These are phyloP conservation scores for Clavaria fumosa DNA, from an alignment of 768 basidiomycete genomes.

Conservation along the genomic window DNA sequence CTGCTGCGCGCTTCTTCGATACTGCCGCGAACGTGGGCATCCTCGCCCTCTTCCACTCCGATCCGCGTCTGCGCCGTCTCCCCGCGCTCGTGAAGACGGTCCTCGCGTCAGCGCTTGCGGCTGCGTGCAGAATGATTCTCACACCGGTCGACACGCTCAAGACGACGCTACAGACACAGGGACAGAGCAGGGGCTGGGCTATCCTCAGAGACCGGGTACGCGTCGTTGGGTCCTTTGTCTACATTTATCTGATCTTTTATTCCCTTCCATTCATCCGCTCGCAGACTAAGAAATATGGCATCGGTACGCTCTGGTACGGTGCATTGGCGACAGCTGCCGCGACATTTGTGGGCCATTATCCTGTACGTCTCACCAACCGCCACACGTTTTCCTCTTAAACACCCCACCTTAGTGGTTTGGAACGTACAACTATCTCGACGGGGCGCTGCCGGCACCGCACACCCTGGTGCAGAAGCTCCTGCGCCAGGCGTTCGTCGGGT, in stretches of 20 bases:
- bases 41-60: constrained; percentile 66
- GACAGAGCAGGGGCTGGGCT: no score
- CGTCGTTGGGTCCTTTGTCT: constrained; percentile 46
- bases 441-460: constrained; percentile 38
- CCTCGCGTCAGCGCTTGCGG: constrained; percentile 67
- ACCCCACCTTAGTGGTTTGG: constrained; percentile 50
- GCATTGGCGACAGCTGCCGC: constrained; percentile 86
- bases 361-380: constrained; percentile 28
- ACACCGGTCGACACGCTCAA: constrained; percentile 91
- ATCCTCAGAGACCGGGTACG: constrained; percentile 43
- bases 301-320: constrained; percentile 77
- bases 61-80: constrained; percentile 50
- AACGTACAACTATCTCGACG: constrained; percentile 72
- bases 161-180: constrained; percentile 91
- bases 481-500: constrained; percentile 86
- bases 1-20: constrained; percentile 79
- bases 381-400: not conserved
- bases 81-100: constrained; percentile 58
- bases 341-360: constrained; percentile 87
- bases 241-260: no score
- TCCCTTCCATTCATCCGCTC: no score
- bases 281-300: constrained; percentile 59
- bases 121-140: constrained; percentile 77
- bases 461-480: constrained; percentile 41
- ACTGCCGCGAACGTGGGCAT: constrained; percentile 92